A percentile compares a stretch with the other conserved stretches of the same genome.
phyloP scores from a whole-genome alignment of 768 basidiomycete genomes.

The Tulasnella sp. region DNA sequence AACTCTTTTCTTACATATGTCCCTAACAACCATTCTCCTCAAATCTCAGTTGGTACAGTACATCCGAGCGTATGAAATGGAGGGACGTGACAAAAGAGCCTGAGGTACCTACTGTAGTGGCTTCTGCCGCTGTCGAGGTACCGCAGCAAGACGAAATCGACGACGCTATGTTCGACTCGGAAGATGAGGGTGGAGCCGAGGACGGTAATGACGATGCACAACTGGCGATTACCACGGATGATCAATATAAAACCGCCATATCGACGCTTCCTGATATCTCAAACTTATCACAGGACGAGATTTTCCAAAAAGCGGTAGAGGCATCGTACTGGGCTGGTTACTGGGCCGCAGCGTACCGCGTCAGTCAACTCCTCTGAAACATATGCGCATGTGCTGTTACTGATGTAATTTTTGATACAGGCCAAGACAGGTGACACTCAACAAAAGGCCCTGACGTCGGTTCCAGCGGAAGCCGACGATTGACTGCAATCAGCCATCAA shows the following conservation, averaged over 20 bases:
- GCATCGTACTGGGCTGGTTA: conserved; percentile 86
- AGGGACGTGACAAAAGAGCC: background rate
- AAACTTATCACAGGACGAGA: conserved; percentile 56
- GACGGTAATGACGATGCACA: background rate
- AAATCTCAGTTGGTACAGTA: conserved; percentile 64
- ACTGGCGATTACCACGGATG: background rate
- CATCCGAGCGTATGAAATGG: conserved; percentile 32
- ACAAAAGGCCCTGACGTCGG: too few relatives aligned
- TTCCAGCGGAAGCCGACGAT: too few relatives aligned
- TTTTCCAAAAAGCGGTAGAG: conserved; percentile 59
- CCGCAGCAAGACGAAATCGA: conserved; percentile 39
- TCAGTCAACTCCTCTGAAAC: conserved; percentile 27
- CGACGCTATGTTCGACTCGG: conserved; percentile 13
- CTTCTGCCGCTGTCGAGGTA: conserved; percentile 41
- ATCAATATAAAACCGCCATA: conserved; percentile 19
- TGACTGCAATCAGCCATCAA: too few relatives aligned
- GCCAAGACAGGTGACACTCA: too few relatives aligned
- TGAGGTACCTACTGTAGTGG: background rate
- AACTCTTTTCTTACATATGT: conserved; percentile 10
- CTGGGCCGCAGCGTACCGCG: conserved; percentile 80
- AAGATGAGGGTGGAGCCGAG: background rate
- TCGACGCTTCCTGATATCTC: conserved; percentile 22
- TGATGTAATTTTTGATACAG: background rate
- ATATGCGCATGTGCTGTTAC: background rate
- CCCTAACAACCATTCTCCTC: background rate